A percentile compares a stretch with the other conserved stretches of the same genome.
phyloP scores from a whole-genome alignment of 306 rosid genomes.

The Dalbergia oliveri region DNA sequence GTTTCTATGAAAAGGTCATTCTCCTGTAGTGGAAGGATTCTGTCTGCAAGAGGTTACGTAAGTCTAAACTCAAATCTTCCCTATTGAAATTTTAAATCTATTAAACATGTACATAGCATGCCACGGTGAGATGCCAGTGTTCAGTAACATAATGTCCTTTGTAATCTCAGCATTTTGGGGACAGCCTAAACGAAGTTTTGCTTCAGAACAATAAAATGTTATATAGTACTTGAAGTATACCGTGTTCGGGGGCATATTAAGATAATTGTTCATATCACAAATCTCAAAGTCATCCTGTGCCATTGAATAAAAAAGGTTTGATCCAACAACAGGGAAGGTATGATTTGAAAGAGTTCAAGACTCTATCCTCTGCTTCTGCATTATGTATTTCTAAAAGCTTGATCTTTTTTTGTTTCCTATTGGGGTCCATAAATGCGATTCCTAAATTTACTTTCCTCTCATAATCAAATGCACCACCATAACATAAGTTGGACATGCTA shows the following conservation, averaged over 20 bases:
- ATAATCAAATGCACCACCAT: neutral
- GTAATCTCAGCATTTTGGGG: constrained; percentile 30
- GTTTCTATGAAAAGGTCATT: constrained; percentile 70
- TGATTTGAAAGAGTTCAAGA: neutral
- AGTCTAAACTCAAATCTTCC: constrained; percentile 40
- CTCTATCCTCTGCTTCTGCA: neutral
- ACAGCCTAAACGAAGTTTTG: constrained; percentile 16
- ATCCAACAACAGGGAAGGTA: neutral
- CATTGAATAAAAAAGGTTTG: neutral
- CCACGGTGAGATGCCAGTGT: neutral
- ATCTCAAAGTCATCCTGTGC: neutral
- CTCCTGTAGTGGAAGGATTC: constrained; percentile 54
- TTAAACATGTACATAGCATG: constrained; percentile 15
- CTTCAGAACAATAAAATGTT: constrained; percentile 14
- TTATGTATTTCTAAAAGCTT: neutral
- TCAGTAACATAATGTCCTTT: constrained; percentile 30
- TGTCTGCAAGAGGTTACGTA: constrained; percentile 42
- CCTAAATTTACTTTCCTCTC: too few relatives aligned
- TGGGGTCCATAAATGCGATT: too few relatives aligned
- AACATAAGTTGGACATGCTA: neutral
- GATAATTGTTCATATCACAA: neutral
- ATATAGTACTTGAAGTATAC: neutral
- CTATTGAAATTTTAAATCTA: constrained; percentile 7
- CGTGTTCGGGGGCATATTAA: neutral
- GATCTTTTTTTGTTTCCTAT: too few relatives aligned